Evolutionary conservation across 2,329 filamentous ascomycete genomes (phyloP).

Genomic region (Penicillium occitanis): DNA sequence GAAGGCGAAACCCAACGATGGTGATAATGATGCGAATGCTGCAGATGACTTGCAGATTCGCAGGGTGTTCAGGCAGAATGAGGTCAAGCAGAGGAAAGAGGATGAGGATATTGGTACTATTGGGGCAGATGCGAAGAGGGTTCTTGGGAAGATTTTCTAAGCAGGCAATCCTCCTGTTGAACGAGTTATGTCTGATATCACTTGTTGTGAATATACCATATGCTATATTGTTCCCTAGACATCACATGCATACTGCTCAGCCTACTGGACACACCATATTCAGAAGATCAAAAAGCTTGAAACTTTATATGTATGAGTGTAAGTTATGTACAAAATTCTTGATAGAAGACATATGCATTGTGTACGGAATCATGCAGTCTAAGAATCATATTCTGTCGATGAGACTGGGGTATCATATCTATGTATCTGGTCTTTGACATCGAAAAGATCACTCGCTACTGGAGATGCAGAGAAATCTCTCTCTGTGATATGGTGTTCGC

Average conservation of each 20-base stretch:
- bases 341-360: not conserved
- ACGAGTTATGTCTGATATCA: not conserved
- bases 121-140: constrained; percentile 43
- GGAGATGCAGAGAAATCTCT: not conserved
- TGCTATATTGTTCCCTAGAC: not conserved
- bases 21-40: constrained; percentile 16
- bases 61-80: constrained; percentile 46
- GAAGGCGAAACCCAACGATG: constrained; percentile 31
- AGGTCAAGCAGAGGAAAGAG: constrained; percentile 33
- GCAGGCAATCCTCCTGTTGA: not conserved
- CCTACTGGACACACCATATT: not conserved
- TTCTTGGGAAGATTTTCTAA: constrained; percentile 50
- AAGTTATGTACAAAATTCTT: not conserved
- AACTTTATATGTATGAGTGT: not conserved
- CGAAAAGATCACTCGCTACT: not conserved
- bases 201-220: not conserved
- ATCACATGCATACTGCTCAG: not conserved
- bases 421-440: not conserved
- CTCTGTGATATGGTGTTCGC: not conserved
- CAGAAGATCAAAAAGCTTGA: not conserved
- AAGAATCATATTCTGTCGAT: not conserved
- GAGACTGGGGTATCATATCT: constrained; percentile 9
- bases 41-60: constrained; percentile 28
- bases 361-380: not conserved
- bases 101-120: constrained; percentile 29